Percentiles rank a stretch among this genome's conserved stretches.
These are phyloP conservation scores for Hyparrhenia diplandra DNA, from an alignment of 176 grass and related monocot species.

Conservation along the genomic window DNA sequence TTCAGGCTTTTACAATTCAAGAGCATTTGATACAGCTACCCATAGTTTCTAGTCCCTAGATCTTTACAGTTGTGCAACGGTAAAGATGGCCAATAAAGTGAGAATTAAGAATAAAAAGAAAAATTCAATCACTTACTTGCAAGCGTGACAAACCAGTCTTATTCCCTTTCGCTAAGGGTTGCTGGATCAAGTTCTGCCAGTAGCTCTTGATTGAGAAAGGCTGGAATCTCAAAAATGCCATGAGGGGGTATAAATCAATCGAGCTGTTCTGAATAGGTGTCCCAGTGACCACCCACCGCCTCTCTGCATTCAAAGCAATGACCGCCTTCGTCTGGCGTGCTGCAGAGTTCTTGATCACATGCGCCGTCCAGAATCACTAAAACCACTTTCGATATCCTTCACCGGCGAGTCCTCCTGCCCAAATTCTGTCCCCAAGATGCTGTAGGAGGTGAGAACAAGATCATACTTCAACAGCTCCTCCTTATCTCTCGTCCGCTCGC, in stretches of 20 bases:
- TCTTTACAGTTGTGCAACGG: background rate
- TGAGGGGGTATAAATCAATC: slow-evolving; percentile 75
- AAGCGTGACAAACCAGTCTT: slow-evolving; percentile 60
- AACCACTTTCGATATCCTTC: slow-evolving; percentile 80
- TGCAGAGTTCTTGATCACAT: slow-evolving; percentile 84
- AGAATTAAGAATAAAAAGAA: background rate
- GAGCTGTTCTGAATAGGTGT: slow-evolving; percentile 94
- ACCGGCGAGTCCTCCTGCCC: slow-evolving; percentile 50
- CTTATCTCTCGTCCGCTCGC: slow-evolving; percentile 57
- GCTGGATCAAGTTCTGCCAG: slow-evolving; percentile 80
- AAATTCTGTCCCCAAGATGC: slow-evolving; percentile 65
- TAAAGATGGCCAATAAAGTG: background rate
- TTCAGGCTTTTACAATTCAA: background rate
- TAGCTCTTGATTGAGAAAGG: slow-evolving; percentile 85
- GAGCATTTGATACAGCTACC: background rate
- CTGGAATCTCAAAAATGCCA: slow-evolving; percentile 80
- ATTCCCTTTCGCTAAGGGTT: slow-evolving; percentile 52
- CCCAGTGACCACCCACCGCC: slow-evolving; percentile 86
- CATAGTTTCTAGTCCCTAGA: slow-evolving; percentile 9
- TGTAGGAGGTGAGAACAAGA: slow-evolving; percentile 75
- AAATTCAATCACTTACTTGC: slow-evolving; percentile 50
- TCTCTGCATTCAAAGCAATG: slow-evolving; percentile 75
- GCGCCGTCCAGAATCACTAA: slow-evolving; percentile 86
- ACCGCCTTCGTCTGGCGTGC: slow-evolving; percentile 81
- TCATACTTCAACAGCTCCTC: slow-evolving; percentile 76